These are phyloP conservation scores for Oryza meridionalis DNA, from an alignment of 176 grass and related monocot species.

Conservation along the genomic window DNA sequence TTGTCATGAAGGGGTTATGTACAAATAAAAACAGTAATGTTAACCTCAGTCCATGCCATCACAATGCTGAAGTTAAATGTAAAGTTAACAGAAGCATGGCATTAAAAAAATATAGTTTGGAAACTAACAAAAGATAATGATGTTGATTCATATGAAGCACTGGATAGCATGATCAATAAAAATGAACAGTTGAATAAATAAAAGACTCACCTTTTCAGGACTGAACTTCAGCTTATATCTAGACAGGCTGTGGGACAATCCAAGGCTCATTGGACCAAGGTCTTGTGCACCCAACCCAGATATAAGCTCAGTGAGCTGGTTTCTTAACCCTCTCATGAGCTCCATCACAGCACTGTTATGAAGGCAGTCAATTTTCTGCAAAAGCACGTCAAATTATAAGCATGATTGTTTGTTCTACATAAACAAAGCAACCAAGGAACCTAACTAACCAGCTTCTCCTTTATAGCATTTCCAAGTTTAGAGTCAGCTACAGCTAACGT, in stretches of 20 bases:
- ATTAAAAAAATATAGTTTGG: not conserved
- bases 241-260: slow-evolving; percentile 90
- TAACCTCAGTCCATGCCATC: not conserved
- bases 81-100: not conserved
- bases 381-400: slow-evolving; percentile 14
- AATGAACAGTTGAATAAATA: not conserved
- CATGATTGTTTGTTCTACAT: not conserved
- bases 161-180: not conserved
- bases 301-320: slow-evolving; percentile 85
- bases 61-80: not conserved
- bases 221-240: slow-evolving; percentile 98
- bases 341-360: slow-evolving; percentile 89
- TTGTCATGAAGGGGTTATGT: not conserved
- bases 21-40: not conserved
- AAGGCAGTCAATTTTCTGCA: slow-evolving; percentile 96
- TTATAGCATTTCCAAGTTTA: slow-evolving; percentile 88
- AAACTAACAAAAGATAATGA: not conserved
- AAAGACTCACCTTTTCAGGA: slow-evolving; percentile 73
- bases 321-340: slow-evolving; percentile 89
- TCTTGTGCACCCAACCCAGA: slow-evolving; percentile 83
- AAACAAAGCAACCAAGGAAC: not conserved
- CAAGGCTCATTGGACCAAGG: slow-evolving; percentile 88
- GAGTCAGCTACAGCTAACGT: slow-evolving; percentile 82
- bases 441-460: slow-evolving; percentile 77
- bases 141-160: not conserved